Evolutionary conservation across 73 alveolate species (phyloP), one percentile per base, ranked within the genome.

Genomic region (Strombidium stylifer): DNA sequence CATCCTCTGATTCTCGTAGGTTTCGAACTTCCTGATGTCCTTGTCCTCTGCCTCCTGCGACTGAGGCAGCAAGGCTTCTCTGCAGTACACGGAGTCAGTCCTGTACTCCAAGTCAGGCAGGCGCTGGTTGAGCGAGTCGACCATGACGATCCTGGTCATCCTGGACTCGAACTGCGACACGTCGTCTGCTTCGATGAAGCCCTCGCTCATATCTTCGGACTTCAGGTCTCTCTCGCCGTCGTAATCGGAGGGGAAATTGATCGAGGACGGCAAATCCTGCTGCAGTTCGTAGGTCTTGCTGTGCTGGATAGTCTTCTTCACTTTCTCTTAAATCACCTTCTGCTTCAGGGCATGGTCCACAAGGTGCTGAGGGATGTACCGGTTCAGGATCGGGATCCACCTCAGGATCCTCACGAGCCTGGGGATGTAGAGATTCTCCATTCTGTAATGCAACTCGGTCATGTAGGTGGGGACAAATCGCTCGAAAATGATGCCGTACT

Each of bases 1-100:
- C 66, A 57, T 40, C 32, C 78, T 42, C 40, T 64, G 15, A 23
- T 64, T 64, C 24, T 64, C 78, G 31, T 64, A 64, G 20, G 78
- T 64, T 2, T 44, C 78, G 24, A 64, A 64, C 6, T 16, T 64
- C 27, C 10, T 32, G 42, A 32, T 4, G 10, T 32, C 4, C n/a
- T 32, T 32, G 4, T 32, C n/a, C 42, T 4, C 42, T 32, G 42
- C 42, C 42, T 4, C 4, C 4, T 4, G 10, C 42, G 42, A 32
- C 10, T 32, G 42, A 6, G 42, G n/a, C 10, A 6, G 42, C n/a
- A 32, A 10, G 42, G 42, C n/a, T 4, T 10, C 10, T 32, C n/a
- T 32, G 10, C 10, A 4, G 42, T 6, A 10, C n/a, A 32, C 10
- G 42, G n/a, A 6, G n/a, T 32, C 10, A 32, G 42, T 4, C 42